These are phyloP conservation scores for Macrophomina pseudophaseolina DNA, from an alignment of 2,329 filamentous ascomycete genomes.

Conservation along the genomic window DNA sequence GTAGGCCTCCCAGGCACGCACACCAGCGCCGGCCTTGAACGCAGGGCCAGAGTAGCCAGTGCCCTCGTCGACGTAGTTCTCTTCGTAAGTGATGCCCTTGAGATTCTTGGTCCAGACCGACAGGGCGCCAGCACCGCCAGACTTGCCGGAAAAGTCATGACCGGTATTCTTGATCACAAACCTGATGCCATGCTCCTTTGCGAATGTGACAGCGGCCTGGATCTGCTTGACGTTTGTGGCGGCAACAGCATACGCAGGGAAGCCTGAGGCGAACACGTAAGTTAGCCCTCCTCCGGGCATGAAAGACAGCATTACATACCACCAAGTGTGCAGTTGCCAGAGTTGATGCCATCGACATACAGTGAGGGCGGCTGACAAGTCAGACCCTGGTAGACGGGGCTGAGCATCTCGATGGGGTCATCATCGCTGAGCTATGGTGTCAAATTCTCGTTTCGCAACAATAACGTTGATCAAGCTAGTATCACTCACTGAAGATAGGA, in stretches of 20 bases:
- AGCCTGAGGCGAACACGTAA: background rate
- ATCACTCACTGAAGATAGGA: slow-evolving; percentile 31
- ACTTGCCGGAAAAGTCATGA: slow-evolving; percentile 45
- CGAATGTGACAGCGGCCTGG: slow-evolving; percentile 35
- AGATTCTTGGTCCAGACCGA: slow-evolving; percentile 46
- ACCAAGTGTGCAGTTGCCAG: slow-evolving; percentile 42
- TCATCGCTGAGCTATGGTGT: slow-evolving; percentile 13
- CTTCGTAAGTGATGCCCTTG: slow-evolving; percentile 40
- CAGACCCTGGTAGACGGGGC: slow-evolving; percentile 44
- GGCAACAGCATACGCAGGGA: slow-evolving; percentile 36
- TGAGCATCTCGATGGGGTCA: slow-evolving; percentile 45
- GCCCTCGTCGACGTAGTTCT: slow-evolving; percentile 37
- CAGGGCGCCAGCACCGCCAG: slow-evolving; percentile 40
- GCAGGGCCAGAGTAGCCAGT: slow-evolving; percentile 37
- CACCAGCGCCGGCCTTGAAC: slow-evolving; percentile 37
- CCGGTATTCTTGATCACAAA: slow-evolving; percentile 46
- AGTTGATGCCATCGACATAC: slow-evolving; percentile 34
- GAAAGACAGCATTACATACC: background rate
- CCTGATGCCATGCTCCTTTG: slow-evolving; percentile 38
- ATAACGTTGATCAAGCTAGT: background rate
- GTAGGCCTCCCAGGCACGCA: slow-evolving; percentile 40
- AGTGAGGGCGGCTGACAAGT: slow-evolving; percentile 43
- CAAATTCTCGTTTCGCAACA: background rate
- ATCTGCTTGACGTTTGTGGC: slow-evolving; percentile 39
- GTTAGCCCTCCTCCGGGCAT: too few relatives aligned